Evolutionary conservation across 257 asterid genomes (phyloP).

Genomic region (Solanum piurae): DNA sequence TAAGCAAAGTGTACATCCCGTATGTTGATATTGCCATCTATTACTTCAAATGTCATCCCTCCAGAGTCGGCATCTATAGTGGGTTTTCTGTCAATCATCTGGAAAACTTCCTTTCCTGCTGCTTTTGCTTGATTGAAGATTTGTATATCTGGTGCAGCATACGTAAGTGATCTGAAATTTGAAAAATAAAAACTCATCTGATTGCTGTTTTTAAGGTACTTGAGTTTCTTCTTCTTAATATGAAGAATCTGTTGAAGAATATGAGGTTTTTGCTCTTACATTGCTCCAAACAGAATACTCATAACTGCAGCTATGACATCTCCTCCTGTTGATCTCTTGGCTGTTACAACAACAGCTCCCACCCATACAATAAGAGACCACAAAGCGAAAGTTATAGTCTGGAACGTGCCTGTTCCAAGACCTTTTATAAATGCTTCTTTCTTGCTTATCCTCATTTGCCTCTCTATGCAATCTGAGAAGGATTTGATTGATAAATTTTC

Average conservation of each 20-base stretch:
- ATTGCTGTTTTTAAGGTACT: background rate
- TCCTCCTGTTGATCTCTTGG: conserved; percentile 62
- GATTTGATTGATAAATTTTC: conserved; percentile 50
- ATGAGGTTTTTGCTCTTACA: conserved; percentile 33
- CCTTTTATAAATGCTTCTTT: conserved; percentile 68
- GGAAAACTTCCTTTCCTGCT: conserved; percentile 74
- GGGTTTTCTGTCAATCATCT: conserved; percentile 59
- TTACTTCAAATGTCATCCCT: conserved; percentile 31
- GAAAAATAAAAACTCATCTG: background rate
- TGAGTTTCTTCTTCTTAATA: background rate
- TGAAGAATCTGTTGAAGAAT: background rate
- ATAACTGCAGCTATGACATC: conserved; percentile 81
- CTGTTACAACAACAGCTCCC: conserved; percentile 61
- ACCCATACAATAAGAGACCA: conserved; percentile 89
- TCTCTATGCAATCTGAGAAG: conserved; percentile 50
- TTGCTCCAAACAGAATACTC: conserved; percentile 89
- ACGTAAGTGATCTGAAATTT: conserved; percentile 62
- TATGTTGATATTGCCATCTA: conserved; percentile 48
- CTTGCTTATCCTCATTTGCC: conserved; percentile 37
- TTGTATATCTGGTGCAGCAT: conserved; percentile 89
- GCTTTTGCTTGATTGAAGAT: conserved; percentile 81
- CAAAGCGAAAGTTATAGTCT: conserved; percentile 60
- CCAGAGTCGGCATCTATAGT: conserved; percentile 25
- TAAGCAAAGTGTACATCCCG: conserved; percentile 51
- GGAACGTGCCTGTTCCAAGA: conserved; percentile 72